Evolutionary conservation across 2,329 filamentous ascomycete genomes (phyloP).

Genomic region (Cylindrodendrum hubeiense): DNA sequence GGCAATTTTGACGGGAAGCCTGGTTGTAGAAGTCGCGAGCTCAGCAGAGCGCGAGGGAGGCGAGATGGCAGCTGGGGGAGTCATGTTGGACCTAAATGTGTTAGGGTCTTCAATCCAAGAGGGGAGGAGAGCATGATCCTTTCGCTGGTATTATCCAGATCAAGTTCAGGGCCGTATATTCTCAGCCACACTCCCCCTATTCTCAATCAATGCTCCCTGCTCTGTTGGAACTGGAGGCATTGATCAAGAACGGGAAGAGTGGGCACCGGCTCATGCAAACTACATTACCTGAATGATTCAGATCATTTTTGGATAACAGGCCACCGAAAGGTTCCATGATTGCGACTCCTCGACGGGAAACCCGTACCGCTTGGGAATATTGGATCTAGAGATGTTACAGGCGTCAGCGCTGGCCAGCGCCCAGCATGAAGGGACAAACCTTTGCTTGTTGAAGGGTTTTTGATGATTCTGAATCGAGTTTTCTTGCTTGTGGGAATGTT

Average conservation of each 20-base stretch:
- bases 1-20: conserved; percentile 47
- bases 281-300: conserved; percentile 57
- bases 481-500: conserved; percentile 9
- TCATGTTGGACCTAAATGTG: conserved; percentile 61
- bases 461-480: background rate
- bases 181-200: conserved; percentile 66
- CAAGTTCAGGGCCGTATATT: conserved; percentile 95
- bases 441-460: conserved; percentile 10
- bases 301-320: conserved; percentile 53
- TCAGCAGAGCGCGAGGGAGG: conserved; percentile 63
- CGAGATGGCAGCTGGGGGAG: conserved; percentile 80
- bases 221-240: background rate
- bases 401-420: conserved; percentile 33
- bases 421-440: conserved; percentile 32
- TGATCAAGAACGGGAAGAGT: conserved; percentile 30
- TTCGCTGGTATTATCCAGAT: conserved; percentile 99
- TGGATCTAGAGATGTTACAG: conserved; percentile 39
- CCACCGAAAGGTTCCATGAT: conserved; percentile 52
- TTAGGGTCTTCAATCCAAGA: conserved; percentile 49
- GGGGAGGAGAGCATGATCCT: conserved; percentile 89
- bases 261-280: conserved; percentile 75
- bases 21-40: conserved; percentile 54
- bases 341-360: conserved; percentile 33
- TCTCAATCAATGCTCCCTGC: background rate
- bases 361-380: conserved; percentile 43